phyloP scores from a whole-genome alignment of 192 early-diverging fungal genomes.

The Coemansia sp. region DNA sequence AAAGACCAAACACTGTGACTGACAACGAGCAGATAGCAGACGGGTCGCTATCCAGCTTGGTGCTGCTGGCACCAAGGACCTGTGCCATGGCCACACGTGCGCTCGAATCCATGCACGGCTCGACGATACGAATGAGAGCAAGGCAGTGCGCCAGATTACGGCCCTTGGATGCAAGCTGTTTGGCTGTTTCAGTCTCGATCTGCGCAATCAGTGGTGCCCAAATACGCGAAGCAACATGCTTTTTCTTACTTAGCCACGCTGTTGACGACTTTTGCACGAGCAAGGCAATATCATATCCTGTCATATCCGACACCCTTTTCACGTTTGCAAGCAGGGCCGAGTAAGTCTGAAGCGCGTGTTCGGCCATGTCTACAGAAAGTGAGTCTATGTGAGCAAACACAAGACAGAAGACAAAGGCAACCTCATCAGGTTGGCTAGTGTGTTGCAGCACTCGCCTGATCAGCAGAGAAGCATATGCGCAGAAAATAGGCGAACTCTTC shows the following conservation, averaged over 20 bases:
- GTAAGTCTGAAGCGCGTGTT: neutral
- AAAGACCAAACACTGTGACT: slow-evolving; percentile 22
- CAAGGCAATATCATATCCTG: slow-evolving; percentile 17
- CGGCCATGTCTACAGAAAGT: neutral
- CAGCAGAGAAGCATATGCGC: slow-evolving; percentile 1
- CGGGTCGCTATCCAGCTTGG: neutral
- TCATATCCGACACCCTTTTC: neutral
- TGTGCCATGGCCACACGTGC: slow-evolving; percentile 11
- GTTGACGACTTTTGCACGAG: slow-evolving; percentile 24
- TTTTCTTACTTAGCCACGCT: slow-evolving; percentile 7
- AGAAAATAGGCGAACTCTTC: slow-evolving; percentile 17
- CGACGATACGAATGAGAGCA: slow-evolving; percentile 1
- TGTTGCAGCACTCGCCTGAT: neutral
- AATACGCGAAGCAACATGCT: slow-evolving; percentile 5
- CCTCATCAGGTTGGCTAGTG: neutral
- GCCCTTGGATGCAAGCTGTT: neutral
- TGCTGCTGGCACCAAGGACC: neutral
- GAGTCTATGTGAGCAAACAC: slow-evolving; percentile 16
- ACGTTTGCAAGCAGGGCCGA: neutral
- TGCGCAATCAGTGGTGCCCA: slow-evolving; percentile 26
- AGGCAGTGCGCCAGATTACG: neutral
- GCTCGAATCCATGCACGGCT: slow-evolving; percentile 14
- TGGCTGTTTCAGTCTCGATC: neutral
- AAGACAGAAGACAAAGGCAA: slow-evolving; percentile 28
- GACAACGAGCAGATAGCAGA: slow-evolving; percentile 12